Evolutionary conservation across 306 rosid species (phyloP).

Genomic region (Citrullus colocynthis): DNA sequence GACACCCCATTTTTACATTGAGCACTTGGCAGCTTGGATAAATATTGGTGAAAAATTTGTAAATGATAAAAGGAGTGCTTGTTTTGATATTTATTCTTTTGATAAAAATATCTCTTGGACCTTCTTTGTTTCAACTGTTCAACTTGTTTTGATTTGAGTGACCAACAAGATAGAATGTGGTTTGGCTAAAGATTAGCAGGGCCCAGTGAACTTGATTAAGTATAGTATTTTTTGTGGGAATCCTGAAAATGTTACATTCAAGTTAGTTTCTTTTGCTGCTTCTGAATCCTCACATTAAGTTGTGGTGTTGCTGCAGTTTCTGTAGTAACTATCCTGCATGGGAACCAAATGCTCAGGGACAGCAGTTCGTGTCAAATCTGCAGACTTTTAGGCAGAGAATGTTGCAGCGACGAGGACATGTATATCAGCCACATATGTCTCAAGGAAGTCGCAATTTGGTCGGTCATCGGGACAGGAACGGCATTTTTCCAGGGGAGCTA

Average conservation of each 20-base stretch:
- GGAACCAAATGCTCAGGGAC: constrained; percentile 67
- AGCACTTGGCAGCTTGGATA: not conserved
- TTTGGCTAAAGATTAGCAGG: not conserved
- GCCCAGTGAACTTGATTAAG: not conserved
- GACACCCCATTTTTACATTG: not conserved
- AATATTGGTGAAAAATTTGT: not conserved
- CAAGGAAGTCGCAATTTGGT: constrained; percentile 28
- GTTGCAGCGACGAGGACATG: constrained; percentile 28
- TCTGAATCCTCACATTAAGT: constrained; percentile 6
- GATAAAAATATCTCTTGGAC: not conserved
- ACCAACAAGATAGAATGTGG: not conserved
- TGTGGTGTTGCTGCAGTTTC: constrained; percentile 46
- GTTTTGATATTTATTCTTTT: not conserved
- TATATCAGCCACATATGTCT: constrained; percentile 32
- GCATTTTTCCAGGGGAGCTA: constrained; percentile 29
- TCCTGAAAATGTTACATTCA: not conserved
- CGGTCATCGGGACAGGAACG: constrained; percentile 30
- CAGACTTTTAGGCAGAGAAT: constrained; percentile 49
- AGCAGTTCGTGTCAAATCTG: constrained; percentile 42
- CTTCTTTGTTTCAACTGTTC: not conserved
- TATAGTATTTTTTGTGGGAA: not conserved
- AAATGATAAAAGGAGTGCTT: not conserved
- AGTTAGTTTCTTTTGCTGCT: not conserved
- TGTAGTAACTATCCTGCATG: constrained; percentile 69
- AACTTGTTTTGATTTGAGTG: not conserved